These are phyloP conservation scores for Orbilia blumenaviensis DNA, from an alignment of 2,329 filamentous ascomycete genomes.

Conservation along the genomic window DNA sequence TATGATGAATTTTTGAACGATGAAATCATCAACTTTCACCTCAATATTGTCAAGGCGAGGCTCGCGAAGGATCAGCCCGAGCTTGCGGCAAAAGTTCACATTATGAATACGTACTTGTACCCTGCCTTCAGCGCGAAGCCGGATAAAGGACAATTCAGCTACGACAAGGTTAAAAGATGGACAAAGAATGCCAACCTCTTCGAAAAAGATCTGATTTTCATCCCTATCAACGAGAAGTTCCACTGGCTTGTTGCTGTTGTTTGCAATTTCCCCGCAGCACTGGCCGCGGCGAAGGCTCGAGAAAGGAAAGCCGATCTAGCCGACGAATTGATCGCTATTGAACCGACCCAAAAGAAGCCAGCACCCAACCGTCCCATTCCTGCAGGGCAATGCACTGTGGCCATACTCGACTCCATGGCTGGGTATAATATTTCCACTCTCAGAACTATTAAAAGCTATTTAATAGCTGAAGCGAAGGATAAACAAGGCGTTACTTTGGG, in stretches of 20 bases:
- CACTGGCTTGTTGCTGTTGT: slow-evolving; percentile 98
- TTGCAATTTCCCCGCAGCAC: slow-evolving; percentile 80
- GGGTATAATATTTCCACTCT: slow-evolving; percentile 18
- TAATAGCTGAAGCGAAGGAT: slow-evolving; percentile 16
- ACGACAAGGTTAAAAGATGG: slow-evolving; percentile 85
- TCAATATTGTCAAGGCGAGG: slow-evolving; percentile 67
- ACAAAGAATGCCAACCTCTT: slow-evolving; percentile 86
- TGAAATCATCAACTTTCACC: slow-evolving; percentile 86
- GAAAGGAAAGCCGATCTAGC: background rate
- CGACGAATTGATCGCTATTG: slow-evolving; percentile 21
- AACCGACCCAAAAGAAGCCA: background rate
- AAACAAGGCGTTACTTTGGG: slow-evolving; percentile 57
- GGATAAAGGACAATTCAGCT: slow-evolving; percentile 68
- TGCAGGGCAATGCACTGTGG: slow-evolving; percentile 10
- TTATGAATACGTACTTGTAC: slow-evolving; percentile 95
- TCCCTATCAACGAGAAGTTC: slow-evolving; percentile 83
- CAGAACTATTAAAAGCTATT: slow-evolving; percentile 23
- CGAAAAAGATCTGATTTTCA: slow-evolving; percentile 84
- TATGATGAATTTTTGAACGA: slow-evolving; percentile 91
- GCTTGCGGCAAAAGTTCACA: slow-evolving; percentile 74
- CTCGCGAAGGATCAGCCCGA: slow-evolving; percentile 68
- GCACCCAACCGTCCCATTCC: slow-evolving; percentile 14
- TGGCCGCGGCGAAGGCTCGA: slow-evolving; percentile 18
- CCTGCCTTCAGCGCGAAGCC: slow-evolving; percentile 70
- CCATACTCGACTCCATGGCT: slow-evolving; percentile 47